Evolutionary conservation across 2,329 filamentous ascomycete species (phyloP), one percentile per base, ranked within the genome.

Genomic region (Alternaria conjuncta): DNA sequence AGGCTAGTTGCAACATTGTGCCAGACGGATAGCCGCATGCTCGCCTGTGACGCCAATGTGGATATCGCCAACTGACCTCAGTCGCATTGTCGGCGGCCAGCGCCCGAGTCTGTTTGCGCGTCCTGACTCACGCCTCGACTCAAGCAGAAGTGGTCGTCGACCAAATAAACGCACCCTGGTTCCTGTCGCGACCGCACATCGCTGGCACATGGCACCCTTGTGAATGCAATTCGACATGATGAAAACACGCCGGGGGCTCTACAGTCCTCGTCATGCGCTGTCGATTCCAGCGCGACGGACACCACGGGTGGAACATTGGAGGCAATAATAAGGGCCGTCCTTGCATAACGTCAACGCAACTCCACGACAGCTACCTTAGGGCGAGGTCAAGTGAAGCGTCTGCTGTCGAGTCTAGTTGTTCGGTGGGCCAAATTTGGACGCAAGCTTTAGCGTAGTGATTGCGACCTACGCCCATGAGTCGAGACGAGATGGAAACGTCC

Each of bases 151-250:
- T 23, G 41, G 45, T 28, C 15, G 55, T 51, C 64, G 57, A 63
- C 60, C 41, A 50, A 55, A 55, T 55, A 62, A 65, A 60, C 49
- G 50, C 32, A 67, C 64, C 73, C 71, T 70, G 65, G 68, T 58
- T 56, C 59, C 54, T 49, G 55, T 61, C 62, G 60, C 57, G 26
- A 64, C 66, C 65, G 60, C 66, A 65, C 60, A 56, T 67, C 68
- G 64, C 71, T 68, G 69, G 66, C 76, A 78, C 78, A 79, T 79
- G 78, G 77, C 77, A 79, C 75, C 77, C 76, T 60, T 55, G 76
- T 69, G 69, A 50, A 53, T 59, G 57, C 67, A 71, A 62, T 53
- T n/a, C 36, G 36, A 41, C n/a, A 41, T 41, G 28, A 23, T 18
- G 6, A 51, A 32, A 51, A 25, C 44, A 36, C 32, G 26, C 21